Evolutionary conservation across 495 filamentous ascomycete species (phyloP), one percentile per base, ranked within the genome.

Genomic region (Parathielavia appendiculata): DNA sequence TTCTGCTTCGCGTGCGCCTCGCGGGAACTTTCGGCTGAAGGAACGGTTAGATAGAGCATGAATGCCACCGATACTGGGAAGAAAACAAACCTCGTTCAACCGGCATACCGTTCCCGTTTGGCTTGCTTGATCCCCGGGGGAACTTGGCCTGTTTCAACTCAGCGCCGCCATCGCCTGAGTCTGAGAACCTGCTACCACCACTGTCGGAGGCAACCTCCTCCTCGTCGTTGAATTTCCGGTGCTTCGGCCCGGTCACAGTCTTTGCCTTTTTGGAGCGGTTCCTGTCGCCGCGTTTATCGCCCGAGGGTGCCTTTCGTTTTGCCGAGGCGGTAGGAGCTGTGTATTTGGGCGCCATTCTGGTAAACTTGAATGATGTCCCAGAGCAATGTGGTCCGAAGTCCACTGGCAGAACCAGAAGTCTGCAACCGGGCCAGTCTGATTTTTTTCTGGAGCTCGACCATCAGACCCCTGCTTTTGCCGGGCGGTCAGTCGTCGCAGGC

Each of bases 1-100:
- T 91, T 96, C 71, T 99, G 95, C 71, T 96, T 95, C 23, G 83
- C 83, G 69, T 97, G 93, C 16, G 90, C 83, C 76, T 97, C 92
- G 65, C 83, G 84, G 4, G 92, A 96, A 30, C 22, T 67, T 52
- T 60, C 54, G 23, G 47, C 68, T 69, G 53, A 41, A 44, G n/a
- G 49, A 20, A 20, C 16, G 41, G 34, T 62, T 58, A 65, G 61
- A 12, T n/a, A 8, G 35, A 40, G 12, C 34, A 38, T 12, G 13
- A n/a, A 51, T 26, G 4, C 6, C 4, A 14, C 20, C 8, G 26
- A n/a, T n/a, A 41, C 40, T 8, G 39, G 22, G 45, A 11, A 38
- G 30, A 34, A 10, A 17, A 68, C 65, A 34, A 53, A 75, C 73
- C 62, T 63, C 61, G 67, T 54, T 74, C 71, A 45, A 66, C 56